Percentiles rank a stretch among this genome's conserved stretches.
These are phyloP conservation scores for Cryptosporidium canis DNA, from an alignment of 169 alveolate genomes.

Conservation along the genomic window DNA sequence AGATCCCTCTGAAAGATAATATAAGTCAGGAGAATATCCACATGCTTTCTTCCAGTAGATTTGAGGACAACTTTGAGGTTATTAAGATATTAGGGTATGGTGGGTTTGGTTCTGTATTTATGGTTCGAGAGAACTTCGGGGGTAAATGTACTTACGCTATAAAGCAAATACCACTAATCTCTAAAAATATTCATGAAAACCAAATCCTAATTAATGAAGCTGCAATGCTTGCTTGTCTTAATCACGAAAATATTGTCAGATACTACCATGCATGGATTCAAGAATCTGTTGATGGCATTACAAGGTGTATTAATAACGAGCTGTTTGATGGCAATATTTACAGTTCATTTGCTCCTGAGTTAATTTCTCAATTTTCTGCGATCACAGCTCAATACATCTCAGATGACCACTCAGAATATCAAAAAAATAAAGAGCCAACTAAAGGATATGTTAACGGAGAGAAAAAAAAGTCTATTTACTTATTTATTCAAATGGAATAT, in stretches of 20 bases:
- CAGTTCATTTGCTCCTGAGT: conserved; percentile 66
- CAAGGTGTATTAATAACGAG: conserved; percentile 29
- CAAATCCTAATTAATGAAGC: conserved; percentile 82
- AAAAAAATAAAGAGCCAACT: conserved; percentile 40
- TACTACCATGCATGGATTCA: conserved; percentile 88
- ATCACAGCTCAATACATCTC: conserved; percentile 56
- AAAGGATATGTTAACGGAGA: not conserved
- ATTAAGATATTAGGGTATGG: conserved; percentile 84
- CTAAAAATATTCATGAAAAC: conserved; percentile 74
- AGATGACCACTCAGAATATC: conserved; percentile 30
- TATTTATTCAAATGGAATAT: conserved; percentile 85
- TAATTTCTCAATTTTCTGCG: conserved; percentile 57
- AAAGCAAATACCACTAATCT: conserved; percentile 79
- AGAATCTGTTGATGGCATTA: conserved; percentile 75
- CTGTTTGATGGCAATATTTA: conserved; percentile 16
- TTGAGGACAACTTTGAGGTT: conserved; percentile 76
- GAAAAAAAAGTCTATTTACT: conserved; percentile 78
- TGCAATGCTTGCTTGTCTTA: conserved; percentile 84
- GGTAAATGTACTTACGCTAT: conserved; percentile 81
- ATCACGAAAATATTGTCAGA: conserved; percentile 84
- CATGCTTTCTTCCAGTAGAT: conserved; percentile 21
- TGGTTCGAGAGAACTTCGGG: conserved; percentile 78
- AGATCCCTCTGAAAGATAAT: not conserved
- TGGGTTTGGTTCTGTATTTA: conserved; percentile 85
- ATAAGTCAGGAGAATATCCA: not conserved